Conservation (phyloP, 805 yeast genomes). For the Blastobotrys mokoenaii region DNA sequence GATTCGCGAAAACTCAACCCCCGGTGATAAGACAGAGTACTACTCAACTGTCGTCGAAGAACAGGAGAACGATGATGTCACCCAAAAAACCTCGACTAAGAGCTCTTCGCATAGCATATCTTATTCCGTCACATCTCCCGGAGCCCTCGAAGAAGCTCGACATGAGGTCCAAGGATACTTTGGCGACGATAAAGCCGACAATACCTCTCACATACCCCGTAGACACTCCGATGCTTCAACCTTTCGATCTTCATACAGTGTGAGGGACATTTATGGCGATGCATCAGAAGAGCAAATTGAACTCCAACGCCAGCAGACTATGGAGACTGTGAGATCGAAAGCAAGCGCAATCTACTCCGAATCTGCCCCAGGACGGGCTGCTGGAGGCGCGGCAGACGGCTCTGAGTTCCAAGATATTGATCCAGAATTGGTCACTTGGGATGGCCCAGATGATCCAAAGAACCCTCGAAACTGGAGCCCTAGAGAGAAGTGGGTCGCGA, state of each 20-base stretch:
- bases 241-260: conserved; percentile 10
- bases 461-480: conserved; percentile 59
- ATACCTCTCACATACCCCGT: too few relatives aligned
- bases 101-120: too few relatives aligned
- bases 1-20: too few relatives aligned
- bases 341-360: conserved; percentile 27
- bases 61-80: too few relatives aligned
- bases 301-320: conserved; percentile 37
- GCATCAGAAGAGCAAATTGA: conserved; percentile 32
- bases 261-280: conserved; percentile 34
- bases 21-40: too few relatives aligned
- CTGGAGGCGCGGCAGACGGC: conserved; percentile 31
- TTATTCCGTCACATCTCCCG: too few relatives aligned
- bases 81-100: too few relatives aligned
- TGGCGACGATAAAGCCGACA: too few relatives aligned
- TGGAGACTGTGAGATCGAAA: conserved; percentile 32
- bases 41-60: too few relatives aligned
- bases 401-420: conserved; percentile 46
- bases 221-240: background rate
- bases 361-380: conserved; percentile 4
- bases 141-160: too few relatives aligned
- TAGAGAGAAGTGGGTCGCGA: conserved; percentile 35
- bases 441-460: conserved; percentile 49
- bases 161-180: too few relatives aligned
- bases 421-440: conserved; percentile 65